A percentile compares a stretch with the other conserved stretches of the same genome.
phyloP scores from a whole-genome alignment of 2,329 filamentous ascomycete species.

The Beauveria sp. region DNA sequence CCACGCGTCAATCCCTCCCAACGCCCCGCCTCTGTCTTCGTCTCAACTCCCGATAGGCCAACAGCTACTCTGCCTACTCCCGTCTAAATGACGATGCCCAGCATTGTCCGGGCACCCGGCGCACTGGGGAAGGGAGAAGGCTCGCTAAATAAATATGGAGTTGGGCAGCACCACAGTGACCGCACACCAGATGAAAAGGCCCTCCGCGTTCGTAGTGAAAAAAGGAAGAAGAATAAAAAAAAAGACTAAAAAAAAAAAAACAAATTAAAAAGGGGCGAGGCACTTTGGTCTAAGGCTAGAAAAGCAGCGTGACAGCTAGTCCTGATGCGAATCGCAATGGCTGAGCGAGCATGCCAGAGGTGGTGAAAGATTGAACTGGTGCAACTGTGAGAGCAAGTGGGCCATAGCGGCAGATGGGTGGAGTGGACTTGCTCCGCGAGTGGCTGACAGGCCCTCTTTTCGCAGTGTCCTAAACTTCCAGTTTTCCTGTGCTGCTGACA shows the following conservation, averaged over 20 bases:
- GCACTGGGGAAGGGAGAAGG: too few relatives aligned
- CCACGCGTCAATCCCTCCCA: background rate
- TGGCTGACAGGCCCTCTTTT: background rate
- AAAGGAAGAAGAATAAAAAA: background rate
- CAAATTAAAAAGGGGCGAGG: background rate
- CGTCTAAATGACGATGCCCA: background rate
- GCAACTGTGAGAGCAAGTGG: too few relatives aligned
- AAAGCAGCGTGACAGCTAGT: slow-evolving; percentile 4
- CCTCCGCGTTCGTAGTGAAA: background rate
- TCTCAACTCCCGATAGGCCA: too few relatives aligned
- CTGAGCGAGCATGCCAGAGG: slow-evolving; percentile 1
- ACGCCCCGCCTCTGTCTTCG: too few relatives aligned
- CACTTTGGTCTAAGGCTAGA: background rate
- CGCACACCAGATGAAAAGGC: background rate
- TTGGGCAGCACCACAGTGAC: too few relatives aligned
- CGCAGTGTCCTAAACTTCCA: background rate
- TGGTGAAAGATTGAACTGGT: background rate
- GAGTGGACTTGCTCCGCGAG: background rate
- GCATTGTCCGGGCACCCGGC: too few relatives aligned
- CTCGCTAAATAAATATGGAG: too few relatives aligned
- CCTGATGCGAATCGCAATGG: background rate
- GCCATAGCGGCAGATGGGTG: too few relatives aligned
- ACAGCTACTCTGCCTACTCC: too few relatives aligned
- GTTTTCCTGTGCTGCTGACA: background rate
- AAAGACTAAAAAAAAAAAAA: background rate